A percentile compares a stretch with the other conserved stretches of the same genome.
Conservation (phyloP, 202 grass and related monocot species). For the Zizania palustris region DNA sequence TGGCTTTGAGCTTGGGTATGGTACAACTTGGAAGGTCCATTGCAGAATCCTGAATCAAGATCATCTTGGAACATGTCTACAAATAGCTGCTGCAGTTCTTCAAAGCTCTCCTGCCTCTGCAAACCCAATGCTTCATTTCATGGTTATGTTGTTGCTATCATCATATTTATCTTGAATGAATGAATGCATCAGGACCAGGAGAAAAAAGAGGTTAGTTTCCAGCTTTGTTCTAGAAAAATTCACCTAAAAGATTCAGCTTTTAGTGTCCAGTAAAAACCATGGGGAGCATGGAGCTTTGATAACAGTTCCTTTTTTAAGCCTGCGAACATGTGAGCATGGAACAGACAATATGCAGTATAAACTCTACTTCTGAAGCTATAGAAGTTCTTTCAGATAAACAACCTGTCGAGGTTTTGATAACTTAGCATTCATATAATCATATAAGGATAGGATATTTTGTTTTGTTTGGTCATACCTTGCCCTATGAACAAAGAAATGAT, state of each 20-base stretch:
- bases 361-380: constrained; percentile 9
- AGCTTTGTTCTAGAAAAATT: constrained; percentile 34
- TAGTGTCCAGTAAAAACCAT: constrained; percentile 42
- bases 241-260: constrained; percentile 43
- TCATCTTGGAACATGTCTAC: constrained; percentile 94
- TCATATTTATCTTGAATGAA: constrained; percentile 33
- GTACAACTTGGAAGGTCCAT: constrained; percentile 31
- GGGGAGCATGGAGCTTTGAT: constrained; percentile 24
- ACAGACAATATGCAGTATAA: constrained; percentile 35
- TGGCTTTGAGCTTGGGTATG: constrained; percentile 24
- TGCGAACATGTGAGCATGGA: constrained; percentile 41
- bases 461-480: neutral
- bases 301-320: constrained; percentile 49
- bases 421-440: neutral
- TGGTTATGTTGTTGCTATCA: constrained; percentile 8
- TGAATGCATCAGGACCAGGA: constrained; percentile 21
- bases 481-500: neutral
- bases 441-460: neutral
- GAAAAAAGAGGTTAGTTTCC: neutral
- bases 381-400: constrained; percentile 19
- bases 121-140: constrained; percentile 31
- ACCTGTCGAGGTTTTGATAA: neutral
- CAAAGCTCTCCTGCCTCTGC: constrained; percentile 86
- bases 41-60: constrained; percentile 65
- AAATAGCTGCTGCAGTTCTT: constrained; percentile 90